phyloP scores from a whole-genome alignment of 192 early-diverging fungal species.

The Pilobolus umbonatus region DNA sequence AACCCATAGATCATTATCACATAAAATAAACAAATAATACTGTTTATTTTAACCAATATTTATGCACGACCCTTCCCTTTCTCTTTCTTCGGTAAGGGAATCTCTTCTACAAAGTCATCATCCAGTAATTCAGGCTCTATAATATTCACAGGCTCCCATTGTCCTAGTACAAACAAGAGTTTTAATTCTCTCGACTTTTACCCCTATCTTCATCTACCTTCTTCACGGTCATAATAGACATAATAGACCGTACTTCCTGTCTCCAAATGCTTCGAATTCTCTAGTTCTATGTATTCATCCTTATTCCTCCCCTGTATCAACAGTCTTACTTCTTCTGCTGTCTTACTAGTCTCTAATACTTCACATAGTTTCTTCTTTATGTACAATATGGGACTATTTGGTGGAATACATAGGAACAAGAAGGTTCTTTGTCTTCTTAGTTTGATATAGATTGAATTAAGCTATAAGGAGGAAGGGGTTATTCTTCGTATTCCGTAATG shows the following conservation, averaged over 20 bases:
- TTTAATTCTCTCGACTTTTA: not conserved
- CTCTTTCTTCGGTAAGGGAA: not conserved
- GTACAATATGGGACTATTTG: not conserved
- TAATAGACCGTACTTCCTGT: slow-evolving; percentile 8
- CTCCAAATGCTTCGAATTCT: not conserved
- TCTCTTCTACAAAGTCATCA: slow-evolving; percentile 2
- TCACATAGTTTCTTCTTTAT: slow-evolving; percentile 12
- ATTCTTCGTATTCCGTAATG: too few relatives aligned
- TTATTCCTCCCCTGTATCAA: not conserved
- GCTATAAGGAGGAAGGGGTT: too few relatives aligned
- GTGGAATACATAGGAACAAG: slow-evolving; percentile 4
- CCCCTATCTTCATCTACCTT: not conserved
- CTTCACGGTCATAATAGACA: slow-evolving; percentile 4
- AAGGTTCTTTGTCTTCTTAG: slow-evolving; percentile 2
- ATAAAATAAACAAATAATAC: not conserved
- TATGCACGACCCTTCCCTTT: slow-evolving; percentile 12
- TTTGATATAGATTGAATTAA: slow-evolving; percentile 8
- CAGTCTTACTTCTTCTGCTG: slow-evolving; percentile 4
- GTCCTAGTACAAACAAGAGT: not conserved
- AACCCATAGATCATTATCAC: not conserved
- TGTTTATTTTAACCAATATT: not conserved
- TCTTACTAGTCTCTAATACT: not conserved
- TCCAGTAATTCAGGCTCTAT: slow-evolving; percentile 13
- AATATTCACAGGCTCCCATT: slow-evolving; percentile 11
- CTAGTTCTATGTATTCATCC: not conserved